Conservation (phyloP, 2,329 filamentous ascomycete genomes). For the Cytospora schulzeri region DNA sequence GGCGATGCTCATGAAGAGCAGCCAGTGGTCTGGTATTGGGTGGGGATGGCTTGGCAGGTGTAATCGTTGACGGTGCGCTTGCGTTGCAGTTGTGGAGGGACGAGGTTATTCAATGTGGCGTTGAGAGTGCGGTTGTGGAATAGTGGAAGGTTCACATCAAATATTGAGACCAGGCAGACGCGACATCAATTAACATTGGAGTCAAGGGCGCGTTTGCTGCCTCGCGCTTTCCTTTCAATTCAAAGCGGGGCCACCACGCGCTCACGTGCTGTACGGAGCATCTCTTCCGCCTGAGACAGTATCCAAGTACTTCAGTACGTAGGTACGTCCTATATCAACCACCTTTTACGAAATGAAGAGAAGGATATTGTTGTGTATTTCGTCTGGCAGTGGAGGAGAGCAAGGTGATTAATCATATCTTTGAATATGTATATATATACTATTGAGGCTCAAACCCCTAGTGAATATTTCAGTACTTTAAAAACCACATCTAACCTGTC, state of each 20-base stretch:
- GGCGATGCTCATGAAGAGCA: slow-evolving; percentile 21
- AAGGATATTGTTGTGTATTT: not conserved
- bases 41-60: not conserved
- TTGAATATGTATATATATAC: not conserved
- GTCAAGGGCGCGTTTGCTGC: slow-evolving; percentile 13
- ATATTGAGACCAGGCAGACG: slow-evolving; percentile 9
- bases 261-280: slow-evolving; percentile 7
- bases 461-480: not conserved
- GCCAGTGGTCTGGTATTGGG: not conserved
- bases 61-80: not conserved
- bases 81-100: no score
- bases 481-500: not conserved
- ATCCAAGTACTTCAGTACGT: no score
- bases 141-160: not conserved
- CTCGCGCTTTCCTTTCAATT: not conserved
- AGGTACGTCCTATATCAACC: no score
- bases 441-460: not conserved
- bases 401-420: not conserved
- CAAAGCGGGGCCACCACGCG: slow-evolving; percentile 2
- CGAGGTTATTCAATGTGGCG: not conserved
- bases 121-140: not conserved
- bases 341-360: no score
- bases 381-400: not conserved
- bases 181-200: slow-evolving; percentile 8
- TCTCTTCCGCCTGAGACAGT: no score